Evolutionary conservation across 306 rosid genomes (phyloP).

Genomic region (Trifolium fragiferum): DNA sequence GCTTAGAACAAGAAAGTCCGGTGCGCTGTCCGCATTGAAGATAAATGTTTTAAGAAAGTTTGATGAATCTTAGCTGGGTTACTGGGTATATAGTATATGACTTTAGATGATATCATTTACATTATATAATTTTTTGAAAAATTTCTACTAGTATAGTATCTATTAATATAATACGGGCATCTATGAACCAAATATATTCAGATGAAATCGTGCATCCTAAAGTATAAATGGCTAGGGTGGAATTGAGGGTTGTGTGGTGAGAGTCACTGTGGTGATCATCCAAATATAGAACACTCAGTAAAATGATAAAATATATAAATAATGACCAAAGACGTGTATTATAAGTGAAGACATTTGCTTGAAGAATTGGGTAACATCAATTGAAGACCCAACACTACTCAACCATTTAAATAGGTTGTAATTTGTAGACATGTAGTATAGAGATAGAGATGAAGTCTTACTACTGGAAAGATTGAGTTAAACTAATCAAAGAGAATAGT

Average conservation of each 20-base stretch:
- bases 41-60: slow-evolving; percentile 1
- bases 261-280: neutral
- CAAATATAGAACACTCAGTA: neutral
- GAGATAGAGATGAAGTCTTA: slow-evolving; percentile 1
- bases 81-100: neutral
- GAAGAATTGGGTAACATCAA: neutral
- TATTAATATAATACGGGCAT: neutral
- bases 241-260: neutral
- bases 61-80: neutral
- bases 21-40: neutral
- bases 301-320: neutral
- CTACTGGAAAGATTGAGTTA: neutral
- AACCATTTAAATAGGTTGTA: slow-evolving; percentile 1
- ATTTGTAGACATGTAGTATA: neutral
- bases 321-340: neutral
- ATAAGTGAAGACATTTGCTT: neutral
- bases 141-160: neutral
- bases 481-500: neutral
- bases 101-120: neutral
- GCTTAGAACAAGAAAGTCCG: neutral
- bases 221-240: no score
- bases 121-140: neutral
- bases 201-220: no score
- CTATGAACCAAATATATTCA: neutral
- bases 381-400: neutral